Evolutionary conservation across 179 eudicot genomes (phyloP).

Genomic region (Beta lomatogona): DNA sequence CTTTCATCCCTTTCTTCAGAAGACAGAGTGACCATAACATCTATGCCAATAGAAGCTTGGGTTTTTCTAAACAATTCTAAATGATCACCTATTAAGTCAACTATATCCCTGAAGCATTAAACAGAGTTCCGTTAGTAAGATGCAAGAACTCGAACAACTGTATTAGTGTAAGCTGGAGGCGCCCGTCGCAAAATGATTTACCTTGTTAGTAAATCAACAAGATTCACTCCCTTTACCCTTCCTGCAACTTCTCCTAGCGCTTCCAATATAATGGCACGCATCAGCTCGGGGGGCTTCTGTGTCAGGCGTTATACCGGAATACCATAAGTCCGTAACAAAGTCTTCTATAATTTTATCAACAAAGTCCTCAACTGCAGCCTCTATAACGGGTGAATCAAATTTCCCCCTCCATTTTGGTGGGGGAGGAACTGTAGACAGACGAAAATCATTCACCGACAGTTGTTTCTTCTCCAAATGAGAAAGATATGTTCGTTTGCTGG

Average conservation of each 20-base stretch:
- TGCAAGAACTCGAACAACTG: constrained; percentile 11
- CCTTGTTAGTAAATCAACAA: constrained; percentile 96
- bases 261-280: constrained; percentile 73
- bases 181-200: constrained; percentile 21
- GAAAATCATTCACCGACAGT: constrained; percentile 65
- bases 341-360: constrained; percentile 72
- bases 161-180: not conserved
- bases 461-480: constrained; percentile 71
- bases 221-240: constrained; percentile 83
- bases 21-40: constrained; percentile 89
- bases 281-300: constrained; percentile 91
- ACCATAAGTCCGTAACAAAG: constrained; percentile 91
- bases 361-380: constrained; percentile 89
- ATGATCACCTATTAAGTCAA: constrained; percentile 85
- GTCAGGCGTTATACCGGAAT: constrained; percentile 88
- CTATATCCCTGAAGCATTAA: constrained; percentile 71
- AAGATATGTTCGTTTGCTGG: constrained; percentile 49
- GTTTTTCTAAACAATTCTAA: constrained; percentile 86
- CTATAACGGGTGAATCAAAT: constrained; percentile 82
- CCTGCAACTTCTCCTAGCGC: constrained; percentile 90
- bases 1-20: constrained; percentile 98
- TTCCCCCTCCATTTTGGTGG: constrained; percentile 84
- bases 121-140: constrained; percentile 23
- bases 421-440: constrained; percentile 56
- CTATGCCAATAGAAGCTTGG: constrained; percentile 88